Base-by-base conservation (phyloP, 805 yeast genomes). In the Citeromyces matritensis region DNA sequence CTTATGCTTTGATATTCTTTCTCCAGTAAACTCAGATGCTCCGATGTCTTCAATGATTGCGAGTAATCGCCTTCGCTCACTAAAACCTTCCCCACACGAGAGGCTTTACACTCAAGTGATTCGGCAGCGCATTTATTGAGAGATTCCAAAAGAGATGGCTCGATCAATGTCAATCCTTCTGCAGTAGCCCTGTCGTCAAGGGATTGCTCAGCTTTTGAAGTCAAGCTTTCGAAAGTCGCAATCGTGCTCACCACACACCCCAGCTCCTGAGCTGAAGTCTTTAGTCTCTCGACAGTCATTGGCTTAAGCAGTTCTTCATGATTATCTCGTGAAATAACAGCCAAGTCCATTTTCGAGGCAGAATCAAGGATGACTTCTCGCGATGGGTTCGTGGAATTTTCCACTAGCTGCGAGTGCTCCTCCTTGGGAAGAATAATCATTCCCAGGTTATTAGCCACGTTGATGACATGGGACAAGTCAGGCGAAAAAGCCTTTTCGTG, bases 401-500 rank as follows among this genome's bases (percentile, higher is more conserved):
- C 37, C 30, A 23, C 21, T 25, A 46, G 26, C 8, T 29, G 27
- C n/a, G 38, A 32, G 24, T 37, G 30, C 15, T 42, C 44, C 9
- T 33, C 36, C 12, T 33, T 33, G 9, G 45, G 32, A 6, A 48
- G 13, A 2, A 41, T 34, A 6, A 38, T 31, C 23, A 43, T 30
- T 9, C 51, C 55, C 11, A 36, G 31, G 5, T 32, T 28, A 4
- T 42, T 38, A 1, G 65, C 60, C 30, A 48, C 44, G 11, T 48
- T 48, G 19, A 47, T 38, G n/a, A 64, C 32, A 32, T 32, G 30
- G 4, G 29, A 10, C 11, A 27, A 12, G n/a, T 17, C 17, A 12
- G 15, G 23, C 15, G 19, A 13, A 3, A 21, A 14, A 6, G 29
- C 23, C 19, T 27, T 21, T 6, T 6, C 9, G 23, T 15, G 11